These are phyloP conservation scores for Tetrapisispora pingtungensis DNA, from an alignment of 805 yeast species.

Conservation along the genomic window DNA sequence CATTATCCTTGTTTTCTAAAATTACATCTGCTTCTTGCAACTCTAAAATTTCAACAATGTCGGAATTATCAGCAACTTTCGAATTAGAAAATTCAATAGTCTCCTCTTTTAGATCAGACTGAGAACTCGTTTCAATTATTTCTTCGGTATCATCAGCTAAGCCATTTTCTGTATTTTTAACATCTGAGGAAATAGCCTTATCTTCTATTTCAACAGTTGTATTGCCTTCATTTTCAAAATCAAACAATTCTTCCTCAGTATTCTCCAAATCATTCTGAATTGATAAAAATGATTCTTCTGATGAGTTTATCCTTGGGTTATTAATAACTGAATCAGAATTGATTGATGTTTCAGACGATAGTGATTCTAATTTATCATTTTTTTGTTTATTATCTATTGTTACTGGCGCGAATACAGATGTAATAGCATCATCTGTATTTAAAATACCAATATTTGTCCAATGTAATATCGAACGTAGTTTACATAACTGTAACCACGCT, in stretches of 20 bases:
- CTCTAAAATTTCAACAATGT: no score
- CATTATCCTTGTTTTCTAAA: background rate
- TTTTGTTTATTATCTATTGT: background rate
- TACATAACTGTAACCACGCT: conserved; percentile 55
- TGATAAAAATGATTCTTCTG: conserved; percentile 7
- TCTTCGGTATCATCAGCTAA: background rate
- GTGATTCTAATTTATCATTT: background rate
- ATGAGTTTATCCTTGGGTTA: background rate
- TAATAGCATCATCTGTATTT: conserved; percentile 37
- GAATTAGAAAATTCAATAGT: background rate
- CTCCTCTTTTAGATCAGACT: background rate
- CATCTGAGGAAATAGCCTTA: background rate
- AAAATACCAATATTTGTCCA: conserved; percentile 81
- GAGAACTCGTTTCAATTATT: background rate
- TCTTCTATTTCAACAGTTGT: background rate
- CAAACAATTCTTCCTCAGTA: conserved; percentile 12
- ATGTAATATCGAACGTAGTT: conserved; percentile 62
- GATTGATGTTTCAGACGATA: background rate
- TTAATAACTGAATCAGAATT: background rate
- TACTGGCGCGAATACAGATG: conserved; percentile 20
- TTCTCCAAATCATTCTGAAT: conserved; percentile 6
- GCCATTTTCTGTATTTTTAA: background rate
- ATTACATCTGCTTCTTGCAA: background rate
- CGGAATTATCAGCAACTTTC: no score
- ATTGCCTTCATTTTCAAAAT: conserved; percentile 13